phyloP scores from a whole-genome alignment of 75 land plant genomes.

The Ceratopteris richardii region DNA sequence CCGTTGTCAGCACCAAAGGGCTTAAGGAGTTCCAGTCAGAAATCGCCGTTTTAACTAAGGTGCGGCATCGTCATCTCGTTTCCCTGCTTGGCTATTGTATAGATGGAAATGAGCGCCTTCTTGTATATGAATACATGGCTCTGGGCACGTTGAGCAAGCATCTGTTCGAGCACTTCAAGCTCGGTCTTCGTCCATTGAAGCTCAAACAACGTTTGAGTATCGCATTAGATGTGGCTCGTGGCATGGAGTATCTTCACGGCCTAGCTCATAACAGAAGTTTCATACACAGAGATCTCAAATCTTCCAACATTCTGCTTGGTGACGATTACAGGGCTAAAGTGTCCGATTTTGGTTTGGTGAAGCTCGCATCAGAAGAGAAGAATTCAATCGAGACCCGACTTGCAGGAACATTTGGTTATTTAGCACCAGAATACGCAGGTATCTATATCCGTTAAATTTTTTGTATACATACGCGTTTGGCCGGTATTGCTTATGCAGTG shows the following conservation, averaged over 20 bases:
- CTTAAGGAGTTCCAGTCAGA: conserved; percentile 55
- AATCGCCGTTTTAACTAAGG: conserved; percentile 66
- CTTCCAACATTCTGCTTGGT: conserved; percentile 69
- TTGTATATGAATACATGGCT: conserved; percentile 77
- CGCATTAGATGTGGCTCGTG: conserved; percentile 69
- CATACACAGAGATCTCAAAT: conserved; percentile 76
- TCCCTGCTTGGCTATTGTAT: conserved; percentile 63
- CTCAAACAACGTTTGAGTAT: conserved; percentile 54
- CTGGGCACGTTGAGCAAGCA: conserved; percentile 58
- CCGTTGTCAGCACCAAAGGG: conserved; percentile 42
- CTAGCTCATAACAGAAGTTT: conserved; percentile 67
- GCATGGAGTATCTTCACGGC: conserved; percentile 64
- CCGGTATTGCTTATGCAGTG: background rate
- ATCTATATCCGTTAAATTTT: background rate
- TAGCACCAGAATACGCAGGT: conserved; percentile 82
- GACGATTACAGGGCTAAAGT: conserved; percentile 80
- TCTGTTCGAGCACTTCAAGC: conserved; percentile 43
- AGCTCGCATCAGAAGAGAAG: conserved; percentile 66
- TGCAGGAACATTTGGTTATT: conserved; percentile 83
- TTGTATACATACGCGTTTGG: background rate
- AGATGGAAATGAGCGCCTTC: conserved; percentile 65
- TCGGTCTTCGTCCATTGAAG: conserved; percentile 38
- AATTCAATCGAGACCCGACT: conserved; percentile 59
- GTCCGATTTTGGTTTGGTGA: conserved; percentile 73
- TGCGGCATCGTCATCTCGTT: conserved; percentile 57